phyloP scores from a whole-genome alignment of 2,329 filamentous ascomycete genomes.

The Lasiodiplodia theobromae region DNA sequence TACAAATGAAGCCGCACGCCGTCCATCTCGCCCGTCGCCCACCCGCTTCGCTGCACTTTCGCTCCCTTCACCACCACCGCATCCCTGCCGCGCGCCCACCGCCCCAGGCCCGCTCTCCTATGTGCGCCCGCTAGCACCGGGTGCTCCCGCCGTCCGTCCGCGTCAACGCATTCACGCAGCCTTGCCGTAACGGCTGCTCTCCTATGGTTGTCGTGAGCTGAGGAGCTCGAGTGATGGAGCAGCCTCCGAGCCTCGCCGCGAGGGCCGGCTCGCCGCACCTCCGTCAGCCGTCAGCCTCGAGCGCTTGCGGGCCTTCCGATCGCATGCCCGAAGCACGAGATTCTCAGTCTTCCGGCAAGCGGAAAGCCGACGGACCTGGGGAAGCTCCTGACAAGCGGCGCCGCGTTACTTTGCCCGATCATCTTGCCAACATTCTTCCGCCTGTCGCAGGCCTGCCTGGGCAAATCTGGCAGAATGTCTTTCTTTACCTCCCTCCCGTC shows the following conservation, averaged over 20 bases:
- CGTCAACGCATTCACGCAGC: neutral
- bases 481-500: conserved; percentile 69
- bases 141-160: conserved; percentile 11
- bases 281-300: conserved; percentile 11
- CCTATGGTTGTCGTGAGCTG: conserved; percentile 17
- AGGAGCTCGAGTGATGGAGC: conserved; percentile 27
- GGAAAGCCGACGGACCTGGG: conserved; percentile 42
- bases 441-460: conserved; percentile 57
- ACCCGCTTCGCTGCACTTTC: conserved; percentile 11
- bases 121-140: conserved; percentile 13
- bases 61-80: conserved; percentile 6
- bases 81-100: conserved; percentile 18
- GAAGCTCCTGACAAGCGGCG: conserved; percentile 43
- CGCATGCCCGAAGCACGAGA: neutral
- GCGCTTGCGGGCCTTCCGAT: neutral
- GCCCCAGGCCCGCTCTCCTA: neutral
- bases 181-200: conserved; percentile 10
- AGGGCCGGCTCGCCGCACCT: conserved; percentile 19
- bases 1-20: conserved; percentile 26
- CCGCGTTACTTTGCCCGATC: conserved; percentile 36
- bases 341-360: conserved; percentile 37
- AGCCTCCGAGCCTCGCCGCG: conserved; percentile 2
- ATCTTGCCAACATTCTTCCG: conserved; percentile 32
- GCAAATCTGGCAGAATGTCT: conserved; percentile 74
- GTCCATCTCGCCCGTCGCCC: conserved; percentile 12